These are phyloP conservation scores for Phytophthora macrochlamydospora DNA, from an alignment of 352 stramenopile species.

Conservation along the genomic window DNA sequence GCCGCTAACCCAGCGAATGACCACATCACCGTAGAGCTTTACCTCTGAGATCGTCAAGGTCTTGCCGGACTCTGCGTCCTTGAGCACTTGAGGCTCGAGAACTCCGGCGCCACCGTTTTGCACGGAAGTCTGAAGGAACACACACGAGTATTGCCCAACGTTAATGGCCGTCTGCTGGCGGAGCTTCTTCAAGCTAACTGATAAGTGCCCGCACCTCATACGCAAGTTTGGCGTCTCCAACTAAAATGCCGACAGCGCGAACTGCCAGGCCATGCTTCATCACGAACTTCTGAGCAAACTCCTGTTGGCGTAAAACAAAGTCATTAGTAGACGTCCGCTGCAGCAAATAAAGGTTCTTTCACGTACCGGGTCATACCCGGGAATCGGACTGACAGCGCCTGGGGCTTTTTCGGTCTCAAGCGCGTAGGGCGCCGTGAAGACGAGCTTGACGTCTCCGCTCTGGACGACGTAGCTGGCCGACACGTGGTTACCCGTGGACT, in stretches of 20 bases:
- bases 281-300: conserved; percentile 80
- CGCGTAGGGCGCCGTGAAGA: conserved; percentile 91
- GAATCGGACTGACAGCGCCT: conserved; percentile 53
- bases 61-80: conserved; percentile 65
- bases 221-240: conserved; percentile 73
- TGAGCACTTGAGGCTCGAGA: conserved; percentile 58
- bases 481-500: conserved; percentile 87
- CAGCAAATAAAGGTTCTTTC: conserved; percentile 1
- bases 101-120: conserved; percentile 72
- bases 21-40: conserved; percentile 88
- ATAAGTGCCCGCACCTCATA: conserved; percentile 50
- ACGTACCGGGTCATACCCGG: conserved; percentile 57
- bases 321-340: not conserved
- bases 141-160: not conserved
- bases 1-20: conserved; percentile 86
- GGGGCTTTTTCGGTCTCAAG: conserved; percentile 64
- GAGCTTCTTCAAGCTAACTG: no score
- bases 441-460: conserved; percentile 80
- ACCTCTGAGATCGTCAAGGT: conserved; percentile 75
- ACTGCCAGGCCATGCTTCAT: conserved; percentile 82
- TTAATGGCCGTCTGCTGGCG: no score
- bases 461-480: conserved; percentile 88
- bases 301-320: conserved; percentile 6
- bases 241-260: conserved; percentile 81
- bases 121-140: conserved; percentile 39